Percentiles rank a stretch among this genome's conserved stretches.
Conservation (phyloP, 139 green algal species). For the Nannochloris sp. region DNA sequence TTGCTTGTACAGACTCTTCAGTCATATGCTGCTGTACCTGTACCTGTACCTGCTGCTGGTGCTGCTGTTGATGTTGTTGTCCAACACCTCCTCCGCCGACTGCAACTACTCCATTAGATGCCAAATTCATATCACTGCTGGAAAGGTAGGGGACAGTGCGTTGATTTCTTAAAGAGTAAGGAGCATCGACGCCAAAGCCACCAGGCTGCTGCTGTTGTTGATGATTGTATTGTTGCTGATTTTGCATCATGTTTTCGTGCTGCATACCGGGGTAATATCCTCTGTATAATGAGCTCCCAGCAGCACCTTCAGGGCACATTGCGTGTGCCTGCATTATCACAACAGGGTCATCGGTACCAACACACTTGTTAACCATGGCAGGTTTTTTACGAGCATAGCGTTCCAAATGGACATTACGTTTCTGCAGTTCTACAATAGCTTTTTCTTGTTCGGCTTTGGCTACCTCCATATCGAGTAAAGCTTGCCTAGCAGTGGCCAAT, state of each 20-base stretch:
- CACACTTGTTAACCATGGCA: slow-evolving; percentile 1
- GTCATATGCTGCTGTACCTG: background rate
- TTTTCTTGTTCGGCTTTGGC: background rate
- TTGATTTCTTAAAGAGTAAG: background rate
- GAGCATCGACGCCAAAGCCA: background rate
- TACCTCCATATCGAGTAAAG: background rate
- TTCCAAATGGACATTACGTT: background rate
- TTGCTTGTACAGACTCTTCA: background rate
- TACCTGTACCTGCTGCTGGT: background rate
- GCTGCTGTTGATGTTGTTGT: background rate
- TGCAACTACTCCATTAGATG: background rate
- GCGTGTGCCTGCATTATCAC: slow-evolving; percentile 2
- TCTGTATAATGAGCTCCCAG: background rate
- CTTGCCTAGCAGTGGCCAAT: background rate
- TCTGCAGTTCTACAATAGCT: background rate
- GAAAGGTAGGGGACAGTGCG: background rate
- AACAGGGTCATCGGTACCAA: background rate
- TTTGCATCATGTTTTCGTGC: background rate
- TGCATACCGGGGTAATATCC: background rate
- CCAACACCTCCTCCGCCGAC: background rate
- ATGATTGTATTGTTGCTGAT: background rate
- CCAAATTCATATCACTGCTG: background rate
- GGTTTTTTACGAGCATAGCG: background rate
- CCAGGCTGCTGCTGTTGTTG: background rate
- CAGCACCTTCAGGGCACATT: slow-evolving; percentile 1